Evolutionary conservation across 2,329 filamentous ascomycete genomes (phyloP).

Genomic region (Cladophialophora carrionii): DNA sequence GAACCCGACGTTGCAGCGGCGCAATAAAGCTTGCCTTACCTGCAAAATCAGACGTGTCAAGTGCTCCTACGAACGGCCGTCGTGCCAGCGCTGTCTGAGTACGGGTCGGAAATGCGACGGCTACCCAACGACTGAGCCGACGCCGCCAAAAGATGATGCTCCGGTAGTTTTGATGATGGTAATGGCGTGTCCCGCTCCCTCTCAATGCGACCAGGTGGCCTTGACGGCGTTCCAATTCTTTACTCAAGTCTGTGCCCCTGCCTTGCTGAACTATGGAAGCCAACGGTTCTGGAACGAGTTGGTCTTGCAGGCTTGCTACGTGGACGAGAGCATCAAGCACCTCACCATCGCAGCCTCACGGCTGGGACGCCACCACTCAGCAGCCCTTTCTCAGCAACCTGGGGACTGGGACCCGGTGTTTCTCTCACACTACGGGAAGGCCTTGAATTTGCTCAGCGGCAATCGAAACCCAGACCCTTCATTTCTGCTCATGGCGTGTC

Average conservation of each 20-base stretch:
- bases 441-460: conserved; percentile 18
- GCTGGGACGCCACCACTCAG: conserved; percentile 7
- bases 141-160: neutral
- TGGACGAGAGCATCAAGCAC: conserved; percentile 40
- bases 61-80: conserved; percentile 42
- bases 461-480: conserved; percentile 19
- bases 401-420: conserved; percentile 13
- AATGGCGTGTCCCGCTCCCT: conserved; percentile 25
- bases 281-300: conserved; percentile 40
- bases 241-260: conserved; percentile 37
- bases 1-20: neutral
- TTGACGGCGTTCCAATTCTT: conserved; percentile 37
- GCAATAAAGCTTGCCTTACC: conserved; percentile 33
- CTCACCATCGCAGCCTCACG: conserved; percentile 37
- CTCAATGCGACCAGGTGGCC: conserved; percentile 9
- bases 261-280: conserved; percentile 39
- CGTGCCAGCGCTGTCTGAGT: conserved; percentile 44
- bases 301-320: conserved; percentile 39
- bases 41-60: conserved; percentile 34
- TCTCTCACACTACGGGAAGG: conserved; percentile 29
- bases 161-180: conserved; percentile 21
- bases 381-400: neutral
- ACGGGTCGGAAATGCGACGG: conserved; percentile 48
- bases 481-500: conserved; percentile 29
- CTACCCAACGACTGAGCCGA: conserved; percentile 36